Percentiles rank a stretch among this genome's conserved stretches.
Evolutionary conservation across 1,284 basidiomycete genomes (phyloP).

Genomic region (Testicularia cyperi): DNA sequence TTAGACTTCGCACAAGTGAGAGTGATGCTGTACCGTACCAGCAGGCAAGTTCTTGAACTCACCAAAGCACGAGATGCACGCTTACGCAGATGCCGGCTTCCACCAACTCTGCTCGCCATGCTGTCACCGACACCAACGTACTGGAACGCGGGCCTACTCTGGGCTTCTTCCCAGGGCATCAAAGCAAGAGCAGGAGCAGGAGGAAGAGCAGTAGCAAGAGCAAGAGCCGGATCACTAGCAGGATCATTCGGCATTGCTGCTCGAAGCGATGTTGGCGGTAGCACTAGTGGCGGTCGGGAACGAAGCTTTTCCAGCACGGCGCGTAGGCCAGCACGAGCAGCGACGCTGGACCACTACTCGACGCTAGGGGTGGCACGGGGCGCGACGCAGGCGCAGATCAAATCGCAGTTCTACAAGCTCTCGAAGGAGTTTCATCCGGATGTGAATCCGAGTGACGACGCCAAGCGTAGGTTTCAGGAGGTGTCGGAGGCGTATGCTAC

Average conservation of each 20-base stretch:
- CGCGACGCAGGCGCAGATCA: slow-evolving; percentile 56
- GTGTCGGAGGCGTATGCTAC: slow-evolving; percentile 56
- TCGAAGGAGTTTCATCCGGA: slow-evolving; percentile 58
- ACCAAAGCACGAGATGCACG: too few species aligned
- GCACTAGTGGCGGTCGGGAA: neutral
- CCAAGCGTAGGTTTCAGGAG: slow-evolving; percentile 54
- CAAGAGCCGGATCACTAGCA: neutral
- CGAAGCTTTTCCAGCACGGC: slow-evolving; percentile 6
- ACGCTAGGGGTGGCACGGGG: slow-evolving; percentile 33
- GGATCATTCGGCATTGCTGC: slow-evolving; percentile 15
- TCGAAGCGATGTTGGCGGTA: too few species aligned
- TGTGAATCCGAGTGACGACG: slow-evolving; percentile 49
- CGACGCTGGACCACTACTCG: slow-evolving; percentile 22
- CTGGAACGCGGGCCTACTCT: too few species aligned
- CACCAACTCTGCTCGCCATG: too few species aligned
- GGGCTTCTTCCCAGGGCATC: too few species aligned
- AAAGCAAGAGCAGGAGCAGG: neutral
- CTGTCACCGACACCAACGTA: too few species aligned
- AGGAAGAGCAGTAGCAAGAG: neutral
- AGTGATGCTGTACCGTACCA: too few species aligned
- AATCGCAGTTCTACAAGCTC: slow-evolving; percentile 58
- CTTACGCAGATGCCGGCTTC: too few species aligned
- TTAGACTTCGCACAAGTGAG: too few species aligned
- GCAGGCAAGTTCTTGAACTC: too few species aligned
- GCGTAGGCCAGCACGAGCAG: neutral